Evolutionary conservation across 345 rosid species (phyloP), one percentile per base, ranked within the genome.

Genomic region (Garcia nutans): DNA sequence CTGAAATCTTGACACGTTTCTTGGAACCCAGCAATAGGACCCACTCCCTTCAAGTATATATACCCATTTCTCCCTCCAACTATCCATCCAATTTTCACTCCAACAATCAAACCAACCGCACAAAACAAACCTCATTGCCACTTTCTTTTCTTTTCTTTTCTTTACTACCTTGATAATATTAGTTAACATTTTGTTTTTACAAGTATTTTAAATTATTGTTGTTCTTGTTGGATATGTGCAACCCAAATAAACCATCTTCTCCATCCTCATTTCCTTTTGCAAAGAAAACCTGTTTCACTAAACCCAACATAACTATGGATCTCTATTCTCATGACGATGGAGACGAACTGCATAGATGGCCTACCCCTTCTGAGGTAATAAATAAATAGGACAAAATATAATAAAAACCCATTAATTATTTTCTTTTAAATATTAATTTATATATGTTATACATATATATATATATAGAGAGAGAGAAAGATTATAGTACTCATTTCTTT

Each of bases 281-380:
- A 77, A 76, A 74, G 24, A 83, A 77, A 77, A 69, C 86, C 78
- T 81, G 78, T 80, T 84, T 82, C 78, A 60, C 84, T 73, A 82
- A 82, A 77, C 87, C 85, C 44, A 81, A 79, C 80, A 87, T 76
- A 80, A 76, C 70, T 68, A 57, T 72, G 84, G 87, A 80, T 76
- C 64, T 75, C 23, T 84, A 44, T 72, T 16, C 74, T 26, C 77
- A 80, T 77, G 82, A 81, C 65, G 84, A 74, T 37, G 79, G 84
- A 37, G 85, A 82, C 26, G 41, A 61, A 63, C 78, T 91, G 47
- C 82, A 73, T 26, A 87, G 91, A 86, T 89, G 93, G 97, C 99
- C 98, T 73, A 89, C 93, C 74, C 88, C 87, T 75, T 84, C 87
- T 20, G 91, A 96, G 97, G 99, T 96, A 82, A 67, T 24, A n/a